Conservation (phyloP, 2,329 filamentous ascomycete genomes). For the Cercospora janseana region DNA sequence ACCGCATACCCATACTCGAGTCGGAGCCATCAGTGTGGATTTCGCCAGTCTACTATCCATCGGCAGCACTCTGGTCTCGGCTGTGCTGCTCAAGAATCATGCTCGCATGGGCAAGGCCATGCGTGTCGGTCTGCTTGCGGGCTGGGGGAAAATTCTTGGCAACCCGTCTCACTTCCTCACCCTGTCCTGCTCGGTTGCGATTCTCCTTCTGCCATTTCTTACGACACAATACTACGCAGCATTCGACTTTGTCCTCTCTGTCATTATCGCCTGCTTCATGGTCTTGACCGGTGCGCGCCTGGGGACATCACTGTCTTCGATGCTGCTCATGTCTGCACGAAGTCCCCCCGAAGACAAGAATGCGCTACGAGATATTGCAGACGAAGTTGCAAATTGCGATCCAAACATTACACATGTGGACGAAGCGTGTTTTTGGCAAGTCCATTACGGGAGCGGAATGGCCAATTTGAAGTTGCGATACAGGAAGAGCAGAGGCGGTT, state of each 20-base stretch:
- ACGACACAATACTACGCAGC: constrained; percentile 76
- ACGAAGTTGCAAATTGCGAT: constrained; percentile 74
- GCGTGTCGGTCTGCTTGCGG: constrained; percentile 78
- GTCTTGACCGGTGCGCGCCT: constrained; percentile 80
- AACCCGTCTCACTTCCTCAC: constrained; percentile 96
- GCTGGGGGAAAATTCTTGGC: constrained; percentile 79
- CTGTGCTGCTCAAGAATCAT: constrained; percentile 84
- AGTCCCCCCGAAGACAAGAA: constrained; percentile 37
- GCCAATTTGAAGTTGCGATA: constrained; percentile 84
- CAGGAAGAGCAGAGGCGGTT: constrained; percentile 57
- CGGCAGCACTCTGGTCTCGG: constrained; percentile 77
- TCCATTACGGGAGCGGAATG: constrained; percentile 95
- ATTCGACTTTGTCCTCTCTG: constrained; percentile 79
- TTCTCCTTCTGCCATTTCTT: constrained; percentile 78
- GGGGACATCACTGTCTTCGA: constrained; percentile 80
- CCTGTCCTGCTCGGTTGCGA: constrained; percentile 75
- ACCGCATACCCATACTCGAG: constrained; percentile 55
- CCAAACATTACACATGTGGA: constrained; percentile 73
- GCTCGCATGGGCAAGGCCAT: constrained; percentile 88
- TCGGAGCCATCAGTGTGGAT: constrained; percentile 75
- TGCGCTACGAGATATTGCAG: constrained; percentile 70
- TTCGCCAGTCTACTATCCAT: constrained; percentile 79
- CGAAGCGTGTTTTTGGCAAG: constrained; percentile 96
- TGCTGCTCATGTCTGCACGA: constrained; percentile 89
- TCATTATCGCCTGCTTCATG: constrained; percentile 83